Conservation (phyloP, 257 asterid species). For the Thymus quinquecostatus region DNA sequence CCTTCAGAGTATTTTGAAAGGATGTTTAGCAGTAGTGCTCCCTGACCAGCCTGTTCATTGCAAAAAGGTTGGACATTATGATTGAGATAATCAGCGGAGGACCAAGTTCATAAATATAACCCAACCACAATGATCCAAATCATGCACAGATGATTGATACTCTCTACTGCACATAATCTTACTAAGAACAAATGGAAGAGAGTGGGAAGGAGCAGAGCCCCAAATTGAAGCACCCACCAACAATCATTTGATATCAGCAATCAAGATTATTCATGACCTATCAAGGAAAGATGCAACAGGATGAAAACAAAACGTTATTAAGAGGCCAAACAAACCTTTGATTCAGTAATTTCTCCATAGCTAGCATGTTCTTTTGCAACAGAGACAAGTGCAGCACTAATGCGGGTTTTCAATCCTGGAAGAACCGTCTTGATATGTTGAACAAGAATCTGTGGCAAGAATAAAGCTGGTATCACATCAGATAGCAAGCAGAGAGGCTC, state of each 20-base stretch:
- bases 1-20: slow-evolving; percentile 95
- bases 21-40: slow-evolving; percentile 86
- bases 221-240: neutral
- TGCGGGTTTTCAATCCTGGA: slow-evolving; percentile 94
- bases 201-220: neutral
- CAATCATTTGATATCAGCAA: slow-evolving; percentile 6
- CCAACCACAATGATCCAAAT: no score
- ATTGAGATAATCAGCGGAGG: slow-evolving; percentile 8
- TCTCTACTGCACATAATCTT: neutral
- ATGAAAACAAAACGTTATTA: slow-evolving; percentile 12
- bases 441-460: slow-evolving; percentile 69
- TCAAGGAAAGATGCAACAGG: slow-evolving; percentile 7
- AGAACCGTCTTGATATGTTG: slow-evolving; percentile 91
- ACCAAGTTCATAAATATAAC: neutral
- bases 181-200: neutral
- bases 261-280: neutral
- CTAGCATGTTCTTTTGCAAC: slow-evolving; percentile 99
- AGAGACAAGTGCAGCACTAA: slow-evolving; percentile 77
- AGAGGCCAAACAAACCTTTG: slow-evolving; percentile 58
- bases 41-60: slow-evolving; percentile 86
- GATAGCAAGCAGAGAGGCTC: slow-evolving; percentile 4
- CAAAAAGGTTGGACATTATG: slow-evolving; percentile 24
- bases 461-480: slow-evolving; percentile 23
- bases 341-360: slow-evolving; percentile 94
- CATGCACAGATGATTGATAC: no score